These are phyloP conservation scores for Protomyces gravidus DNA, from an alignment of 1,139 yeast genomes.

Conservation along the genomic window DNA sequence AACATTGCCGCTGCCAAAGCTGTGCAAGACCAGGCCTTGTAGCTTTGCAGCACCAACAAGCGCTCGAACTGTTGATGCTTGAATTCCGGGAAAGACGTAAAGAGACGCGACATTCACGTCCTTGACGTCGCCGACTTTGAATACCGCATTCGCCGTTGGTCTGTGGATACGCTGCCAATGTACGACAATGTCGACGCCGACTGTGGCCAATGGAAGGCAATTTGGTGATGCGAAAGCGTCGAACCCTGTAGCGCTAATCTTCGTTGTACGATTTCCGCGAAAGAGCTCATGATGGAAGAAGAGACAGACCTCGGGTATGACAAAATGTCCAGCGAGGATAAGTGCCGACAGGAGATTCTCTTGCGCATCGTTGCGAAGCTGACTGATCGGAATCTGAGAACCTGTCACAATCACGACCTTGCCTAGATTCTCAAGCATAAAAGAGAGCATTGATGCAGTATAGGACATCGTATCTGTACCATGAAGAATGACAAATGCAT, in stretches of 20 bases:
- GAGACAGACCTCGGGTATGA: slow-evolving; percentile 28
- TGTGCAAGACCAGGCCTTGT: slow-evolving; percentile 19
- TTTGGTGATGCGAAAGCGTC: slow-evolving; percentile 27
- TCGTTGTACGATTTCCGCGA: slow-evolving; percentile 28
- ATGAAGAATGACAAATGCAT: slow-evolving; percentile 26
- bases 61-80: slow-evolving; percentile 17
- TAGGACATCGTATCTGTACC: slow-evolving; percentile 29
- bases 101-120: slow-evolving; percentile 24
- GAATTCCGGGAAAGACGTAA: slow-evolving; percentile 25
- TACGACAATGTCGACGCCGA: slow-evolving; percentile 19
- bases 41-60: slow-evolving; percentile 10
- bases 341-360: slow-evolving; percentile 23
- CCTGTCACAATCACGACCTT: slow-evolving; percentile 27
- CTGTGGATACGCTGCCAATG: slow-evolving; percentile 23
- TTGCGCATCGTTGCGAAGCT: slow-evolving; percentile 22
- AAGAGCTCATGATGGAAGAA: slow-evolving; percentile 27
- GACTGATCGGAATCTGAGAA: slow-evolving; percentile 25
- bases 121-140: slow-evolving; percentile 15
- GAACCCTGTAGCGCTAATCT: slow-evolving; percentile 25
- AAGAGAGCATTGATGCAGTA: slow-evolving; percentile 23
- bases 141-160: slow-evolving; percentile 14
- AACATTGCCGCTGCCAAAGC: slow-evolving; percentile 25
- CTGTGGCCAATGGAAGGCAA: slow-evolving; percentile 18
- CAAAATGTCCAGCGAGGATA: slow-evolving; percentile 20
- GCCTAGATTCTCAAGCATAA: slow-evolving; percentile 26